phyloP scores from a whole-genome alignment of 2,329 filamentous ascomycete species.

The Diaporthe humulicola region DNA sequence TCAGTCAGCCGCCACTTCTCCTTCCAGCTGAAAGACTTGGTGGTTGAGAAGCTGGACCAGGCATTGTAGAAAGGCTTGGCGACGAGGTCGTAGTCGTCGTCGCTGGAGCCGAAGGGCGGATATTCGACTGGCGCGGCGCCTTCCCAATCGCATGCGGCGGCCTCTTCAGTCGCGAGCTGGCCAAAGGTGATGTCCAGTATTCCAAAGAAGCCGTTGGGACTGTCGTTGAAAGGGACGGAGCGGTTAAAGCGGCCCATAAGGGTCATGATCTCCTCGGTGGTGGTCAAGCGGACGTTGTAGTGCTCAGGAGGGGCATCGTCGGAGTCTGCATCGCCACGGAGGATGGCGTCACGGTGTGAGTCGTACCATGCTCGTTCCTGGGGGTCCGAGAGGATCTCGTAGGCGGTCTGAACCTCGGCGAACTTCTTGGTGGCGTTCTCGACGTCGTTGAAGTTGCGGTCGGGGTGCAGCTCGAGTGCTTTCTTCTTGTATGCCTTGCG shows the following conservation, averaged over 20 bases:
- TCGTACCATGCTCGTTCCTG: slow-evolving; percentile 99
- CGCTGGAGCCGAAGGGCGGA: slow-evolving; percentile 84
- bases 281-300: slow-evolving; percentile 79
- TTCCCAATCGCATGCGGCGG: slow-evolving; percentile 79
- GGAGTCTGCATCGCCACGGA: slow-evolving; percentile 73
- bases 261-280: slow-evolving; percentile 81
- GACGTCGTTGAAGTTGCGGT: slow-evolving; percentile 90
- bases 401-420: slow-evolving; percentile 91
- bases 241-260: slow-evolving; percentile 86
- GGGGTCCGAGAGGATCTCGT: slow-evolving; percentile 94
- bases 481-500: slow-evolving; percentile 94
- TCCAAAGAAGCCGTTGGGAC: slow-evolving; percentile 86
- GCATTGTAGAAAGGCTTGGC: slow-evolving; percentile 84
- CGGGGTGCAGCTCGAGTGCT: slow-evolving; percentile 93
- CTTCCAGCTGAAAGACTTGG: slow-evolving; percentile 90
- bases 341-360: slow-evolving; percentile 88
- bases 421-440: slow-evolving; percentile 88
- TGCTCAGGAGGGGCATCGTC: slow-evolving; percentile 52
- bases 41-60: slow-evolving; percentile 87
- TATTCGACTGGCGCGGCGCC: slow-evolving; percentile 74
- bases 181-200: slow-evolving; percentile 83
- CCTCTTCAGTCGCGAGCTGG: slow-evolving; percentile 84
- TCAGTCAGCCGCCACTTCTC: slow-evolving; percentile 87
- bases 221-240: slow-evolving; percentile 83
- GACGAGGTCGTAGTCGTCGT: slow-evolving; percentile 80